These are phyloP conservation scores for Toxoplasma gondii DNA, from an alignment of 169 alveolate genomes.

Conservation along the genomic window DNA sequence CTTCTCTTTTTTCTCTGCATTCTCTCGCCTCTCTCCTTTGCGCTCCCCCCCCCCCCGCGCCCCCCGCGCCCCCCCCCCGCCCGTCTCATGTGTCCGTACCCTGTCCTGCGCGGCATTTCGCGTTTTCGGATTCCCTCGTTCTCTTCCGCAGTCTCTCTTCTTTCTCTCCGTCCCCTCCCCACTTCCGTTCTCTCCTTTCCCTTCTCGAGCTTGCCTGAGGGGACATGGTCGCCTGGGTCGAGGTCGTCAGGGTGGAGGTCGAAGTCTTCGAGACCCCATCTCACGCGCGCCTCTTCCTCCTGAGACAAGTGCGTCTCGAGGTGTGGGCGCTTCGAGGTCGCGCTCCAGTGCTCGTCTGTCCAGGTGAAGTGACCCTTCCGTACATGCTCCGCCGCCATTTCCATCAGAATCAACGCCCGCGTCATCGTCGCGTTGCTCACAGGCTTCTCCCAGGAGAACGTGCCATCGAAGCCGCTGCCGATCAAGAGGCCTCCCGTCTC, in stretches of 20 bases:
- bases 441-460: constrained; percentile 71
- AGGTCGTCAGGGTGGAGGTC: not conserved
- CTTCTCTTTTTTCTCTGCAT: no score
- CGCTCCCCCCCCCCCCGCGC: not conserved
- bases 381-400: constrained; percentile 72
- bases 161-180: not conserved
- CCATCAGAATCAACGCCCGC: constrained; percentile 73
- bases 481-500: constrained; percentile 70
- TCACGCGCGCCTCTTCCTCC: constrained; percentile 65
- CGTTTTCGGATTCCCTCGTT: not conserved
- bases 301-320: constrained; percentile 58
- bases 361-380: constrained; percentile 66
- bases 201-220: not conserved
- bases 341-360: constrained; percentile 61
- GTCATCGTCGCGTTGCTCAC: constrained; percentile 57
- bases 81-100: not conserved
- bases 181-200: not conserved
- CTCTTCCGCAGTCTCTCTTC: not conserved
- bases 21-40: not conserved
- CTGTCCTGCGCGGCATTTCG: not conserved
- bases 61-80: not conserved
- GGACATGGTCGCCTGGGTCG: not conserved
- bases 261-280: not conserved
- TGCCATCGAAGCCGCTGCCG: constrained; percentile 74
- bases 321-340: constrained; percentile 28